Evolutionary conservation across 1,284 basidiomycete species (phyloP).

Genomic region (Irpex rosettiformis): DNA sequence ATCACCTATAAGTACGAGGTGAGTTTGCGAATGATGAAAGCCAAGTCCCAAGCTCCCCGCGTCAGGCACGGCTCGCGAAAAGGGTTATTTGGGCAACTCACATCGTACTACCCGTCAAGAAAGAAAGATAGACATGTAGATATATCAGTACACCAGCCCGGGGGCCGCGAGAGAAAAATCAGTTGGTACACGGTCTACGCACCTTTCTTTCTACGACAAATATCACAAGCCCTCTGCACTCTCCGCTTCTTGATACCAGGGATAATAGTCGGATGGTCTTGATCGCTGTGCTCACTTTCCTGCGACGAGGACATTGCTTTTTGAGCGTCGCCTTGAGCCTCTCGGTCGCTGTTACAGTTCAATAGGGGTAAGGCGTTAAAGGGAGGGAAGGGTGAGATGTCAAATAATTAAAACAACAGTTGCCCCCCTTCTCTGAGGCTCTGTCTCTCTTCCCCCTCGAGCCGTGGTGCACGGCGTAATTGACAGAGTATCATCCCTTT

Average conservation of each 20-base stretch:
- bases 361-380: neutral
- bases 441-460: too few species aligned
- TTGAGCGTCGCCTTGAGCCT: too few species aligned
- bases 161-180: neutral
- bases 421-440: too few species aligned
- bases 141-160: neutral
- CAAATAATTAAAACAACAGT: neutral
- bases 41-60: neutral
- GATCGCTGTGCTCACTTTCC: constrained; percentile 25
- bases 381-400: neutral
- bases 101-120: constrained; percentile 48
- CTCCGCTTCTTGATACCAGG: constrained; percentile 57
- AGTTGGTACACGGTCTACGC: neutral
- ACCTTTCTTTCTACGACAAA: constrained; percentile 74
- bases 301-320: constrained; percentile 27
- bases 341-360: neutral
- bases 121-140: constrained; percentile 1
- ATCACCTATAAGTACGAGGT: constrained; percentile 22
- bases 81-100: constrained; percentile 29
- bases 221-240: constrained; percentile 73
- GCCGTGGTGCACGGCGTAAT: too few species aligned
- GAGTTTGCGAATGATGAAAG: neutral
- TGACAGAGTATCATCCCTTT: too few species aligned
- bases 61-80: neutral
- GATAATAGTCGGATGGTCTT: constrained; percentile 4